Evolutionary conservation across 805 yeast species (phyloP).

Genomic region (Saturnispora ahearnii): DNA sequence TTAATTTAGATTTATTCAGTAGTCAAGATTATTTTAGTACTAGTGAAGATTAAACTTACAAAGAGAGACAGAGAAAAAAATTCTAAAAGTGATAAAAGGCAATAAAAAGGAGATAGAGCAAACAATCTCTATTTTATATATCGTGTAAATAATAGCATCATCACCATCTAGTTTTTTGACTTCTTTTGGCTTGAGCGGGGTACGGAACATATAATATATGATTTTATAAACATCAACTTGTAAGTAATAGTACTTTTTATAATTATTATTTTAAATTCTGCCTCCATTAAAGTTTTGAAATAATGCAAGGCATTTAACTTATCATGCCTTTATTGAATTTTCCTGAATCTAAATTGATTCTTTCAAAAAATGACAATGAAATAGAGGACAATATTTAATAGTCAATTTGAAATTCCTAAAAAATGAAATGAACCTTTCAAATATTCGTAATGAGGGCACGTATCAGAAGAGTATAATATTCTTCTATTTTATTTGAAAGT

Average conservation of each 20-base stretch:
- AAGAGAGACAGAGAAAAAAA: not conserved
- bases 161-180: not conserved
- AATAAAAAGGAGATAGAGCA: not conserved
- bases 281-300: not conserved
- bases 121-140: not conserved
- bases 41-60: not conserved
- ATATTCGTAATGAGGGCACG: no score
- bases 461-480: no score
- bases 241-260: not conserved
- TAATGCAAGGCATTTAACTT: not conserved
- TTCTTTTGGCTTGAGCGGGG: not conserved
- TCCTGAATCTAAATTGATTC: no score
- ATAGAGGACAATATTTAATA: no score
- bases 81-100: not conserved
- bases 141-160: not conserved
- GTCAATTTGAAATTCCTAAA: no score
- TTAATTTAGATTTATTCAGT: slow-evolving; percentile 19
- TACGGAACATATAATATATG: not conserved
- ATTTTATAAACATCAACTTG: not conserved
- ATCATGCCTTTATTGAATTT: no score
- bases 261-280: not conserved
- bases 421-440: no score
- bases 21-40: slow-evolving; percentile 6
- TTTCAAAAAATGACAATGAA: no score
- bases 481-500: no score